Base-by-base conservation (phyloP, 352 stramenopile genomes). In the Phytophthora cactorum region DNA sequence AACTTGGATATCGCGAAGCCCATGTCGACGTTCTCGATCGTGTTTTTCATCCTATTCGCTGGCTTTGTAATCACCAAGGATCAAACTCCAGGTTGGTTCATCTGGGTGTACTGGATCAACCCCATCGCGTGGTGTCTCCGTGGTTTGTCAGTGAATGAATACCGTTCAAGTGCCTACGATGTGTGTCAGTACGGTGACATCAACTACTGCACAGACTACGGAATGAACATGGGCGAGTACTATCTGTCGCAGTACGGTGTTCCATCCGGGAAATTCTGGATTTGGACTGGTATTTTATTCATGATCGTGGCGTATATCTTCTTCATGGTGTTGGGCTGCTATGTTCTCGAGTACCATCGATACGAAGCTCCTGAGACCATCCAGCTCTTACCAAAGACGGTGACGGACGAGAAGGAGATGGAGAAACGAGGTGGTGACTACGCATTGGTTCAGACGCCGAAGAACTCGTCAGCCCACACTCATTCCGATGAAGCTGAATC, bases 1-100 rank as follows among this genome's bases (percentile, higher is more conserved):
- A 86, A 51, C 14, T 52, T 81, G 15, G 58, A 74, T 27, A 65
- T 87, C 31, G 81, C 63, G 5, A 74, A 84, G 36, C 72, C 75
- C 22, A 60, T 89, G 53, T 67, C 77, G 8, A 79, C 76, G 6
- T 63, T 88, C 50, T 64, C 61, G 12, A 59, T 82, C 41, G 29
- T 60, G 6, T 44, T 85, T 8, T 84, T 69, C 25, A 66, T 83
- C 9, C 46, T 88, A 15, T 88, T 86, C 31, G 70, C 67, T 0
- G 84, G 84, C 34, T 91, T 90, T 29, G 74, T 90, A 52, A 63
- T 89, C 29, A 71, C 73, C 10, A 78, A 82, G 36, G 66, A 87
- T 34, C 54, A 78, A 9, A 77, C 90, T 0, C 84, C 82, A 0
- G 69, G 70, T 28, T 82, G 76, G 46, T 41, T 59, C 14, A 59